Evolutionary conservation across 371 early-diverging fungal species (phyloP).

Genomic region (Actinomortierella wolfii): DNA sequence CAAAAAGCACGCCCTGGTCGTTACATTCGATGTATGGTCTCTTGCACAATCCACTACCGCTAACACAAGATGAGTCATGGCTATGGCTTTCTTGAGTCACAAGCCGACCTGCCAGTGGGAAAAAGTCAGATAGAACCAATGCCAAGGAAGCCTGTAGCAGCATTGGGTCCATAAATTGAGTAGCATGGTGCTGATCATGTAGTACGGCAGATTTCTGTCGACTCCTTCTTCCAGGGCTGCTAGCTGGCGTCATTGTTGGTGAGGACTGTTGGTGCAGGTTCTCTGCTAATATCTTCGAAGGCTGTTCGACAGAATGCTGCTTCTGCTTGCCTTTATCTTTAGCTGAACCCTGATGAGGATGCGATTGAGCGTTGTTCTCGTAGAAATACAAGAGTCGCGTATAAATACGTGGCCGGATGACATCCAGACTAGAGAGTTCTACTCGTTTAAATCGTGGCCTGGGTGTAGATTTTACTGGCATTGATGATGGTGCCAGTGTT

Average conservation of each 20-base stretch:
- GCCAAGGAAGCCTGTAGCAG: conserved; percentile 42
- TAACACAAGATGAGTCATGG: not conserved
- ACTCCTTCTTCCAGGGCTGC: too few species aligned
- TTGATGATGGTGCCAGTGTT: not conserved
- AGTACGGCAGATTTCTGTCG: not conserved
- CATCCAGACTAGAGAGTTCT: conserved; percentile 38
- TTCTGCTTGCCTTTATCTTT: conserved; percentile 5
- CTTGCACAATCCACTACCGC: not conserved
- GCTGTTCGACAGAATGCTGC: conserved; percentile 2
- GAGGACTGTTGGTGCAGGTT: conserved; percentile 1
- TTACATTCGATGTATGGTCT: conserved; percentile 41
- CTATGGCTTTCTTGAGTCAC: conserved; percentile 9
- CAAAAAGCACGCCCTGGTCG: conserved; percentile 41
- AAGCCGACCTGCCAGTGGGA: conserved; percentile 39
- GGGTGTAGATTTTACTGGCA: not conserved
- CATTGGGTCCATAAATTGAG: conserved; percentile 45
- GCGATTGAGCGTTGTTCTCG: conserved; percentile 1
- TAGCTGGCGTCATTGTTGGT: not conserved
- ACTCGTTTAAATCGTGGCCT: conserved; percentile 23
- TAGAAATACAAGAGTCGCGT: conserved; percentile 46
- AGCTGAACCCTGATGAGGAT: not conserved
- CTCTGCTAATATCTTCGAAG: conserved; percentile 6
- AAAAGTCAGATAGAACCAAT: conserved; percentile 37
- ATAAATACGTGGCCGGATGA: conserved; percentile 43
- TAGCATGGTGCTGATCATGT: conserved; percentile 29